Percentiles rank a stretch among this genome's conserved stretches.
These are phyloP conservation scores for Aspergillus saccharolyticus DNA, from an alignment of 495 filamentous ascomycete species.

Conservation along the genomic window DNA sequence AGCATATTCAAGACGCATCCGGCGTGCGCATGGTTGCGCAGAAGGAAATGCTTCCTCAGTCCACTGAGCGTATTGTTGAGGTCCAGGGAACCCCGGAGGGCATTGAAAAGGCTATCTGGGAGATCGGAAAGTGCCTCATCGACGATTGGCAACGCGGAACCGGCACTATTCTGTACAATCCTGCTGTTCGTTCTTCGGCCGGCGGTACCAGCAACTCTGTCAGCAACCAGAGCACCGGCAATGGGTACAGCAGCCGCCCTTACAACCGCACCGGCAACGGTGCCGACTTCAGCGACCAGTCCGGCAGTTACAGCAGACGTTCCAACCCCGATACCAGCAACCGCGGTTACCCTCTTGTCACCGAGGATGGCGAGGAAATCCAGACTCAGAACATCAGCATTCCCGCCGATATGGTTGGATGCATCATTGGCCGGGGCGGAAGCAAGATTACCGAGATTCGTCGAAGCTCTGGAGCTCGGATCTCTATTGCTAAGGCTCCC, in stretches of 20 bases:
- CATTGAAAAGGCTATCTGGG: conserved; percentile 93
- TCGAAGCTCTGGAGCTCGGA: conserved; percentile 90
- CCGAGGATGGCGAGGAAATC: conserved; percentile 94
- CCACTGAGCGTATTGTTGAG: conserved; percentile 97
- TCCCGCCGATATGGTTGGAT: conserved; percentile 98
- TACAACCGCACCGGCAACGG: conserved; percentile 93
- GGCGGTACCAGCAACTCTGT: conserved; percentile 23
- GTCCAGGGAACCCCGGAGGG: conserved; percentile 90
- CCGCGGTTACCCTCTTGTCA: conserved; percentile 72
- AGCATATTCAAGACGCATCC: conserved; percentile 96
- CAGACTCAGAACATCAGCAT: conserved; percentile 99
- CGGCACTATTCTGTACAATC: conserved; percentile 95
- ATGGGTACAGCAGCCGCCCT: conserved; percentile 60
- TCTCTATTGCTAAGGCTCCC: conserved; percentile 96
- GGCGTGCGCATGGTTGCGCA: conserved; percentile 98
- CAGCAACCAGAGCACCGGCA: conserved; percentile 37
- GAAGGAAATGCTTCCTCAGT: conserved; percentile 99
- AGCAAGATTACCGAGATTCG: conserved; percentile 98
- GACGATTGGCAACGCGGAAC: conserved; percentile 97
- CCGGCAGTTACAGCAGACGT: conserved; percentile 61
- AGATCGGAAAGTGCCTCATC: conserved; percentile 97
- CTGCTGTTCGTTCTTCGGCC: conserved; percentile 76
- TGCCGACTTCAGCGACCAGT: conserved; percentile 89
- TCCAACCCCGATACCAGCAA: conserved; percentile 72
- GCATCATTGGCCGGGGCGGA: conserved; percentile 92